Conservation (phyloP, 345 rosid species). For the Nephelium lappaceum region DNA sequence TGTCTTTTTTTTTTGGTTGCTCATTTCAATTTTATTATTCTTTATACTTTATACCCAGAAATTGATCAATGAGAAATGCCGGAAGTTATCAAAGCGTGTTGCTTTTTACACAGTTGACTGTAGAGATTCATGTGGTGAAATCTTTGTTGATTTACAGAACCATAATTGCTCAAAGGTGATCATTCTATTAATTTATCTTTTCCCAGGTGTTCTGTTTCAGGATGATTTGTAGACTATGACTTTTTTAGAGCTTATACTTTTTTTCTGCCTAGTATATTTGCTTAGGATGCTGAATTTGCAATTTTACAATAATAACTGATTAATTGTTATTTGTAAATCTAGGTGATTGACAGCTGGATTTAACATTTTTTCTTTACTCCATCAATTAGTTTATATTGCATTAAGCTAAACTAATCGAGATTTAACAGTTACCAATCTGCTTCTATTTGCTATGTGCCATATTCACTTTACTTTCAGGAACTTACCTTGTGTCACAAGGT, state of each 20-base stretch:
- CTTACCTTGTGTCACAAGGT: no score
- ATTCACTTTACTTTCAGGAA: neutral
- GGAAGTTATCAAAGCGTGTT: constrained; percentile 64
- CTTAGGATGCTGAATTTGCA: no score
- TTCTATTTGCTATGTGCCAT: neutral
- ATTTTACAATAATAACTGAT: no score
- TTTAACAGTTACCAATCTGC: neutral
- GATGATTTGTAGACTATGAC: no score
- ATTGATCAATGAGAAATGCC: constrained; percentile 74
- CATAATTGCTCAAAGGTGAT: constrained; percentile 50
- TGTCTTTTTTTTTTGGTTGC: neutral
- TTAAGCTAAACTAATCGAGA: no score
- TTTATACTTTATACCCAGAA: constrained; percentile 45
- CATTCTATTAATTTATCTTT: neutral
- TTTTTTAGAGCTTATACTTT: no score
- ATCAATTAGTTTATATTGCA: no score
- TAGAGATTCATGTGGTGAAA: constrained; percentile 85
- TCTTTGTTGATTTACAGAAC: constrained; percentile 81
- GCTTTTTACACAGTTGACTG: constrained; percentile 88
- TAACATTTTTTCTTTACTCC: no score
- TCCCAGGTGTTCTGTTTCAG: neutral
- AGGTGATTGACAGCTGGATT: no score
- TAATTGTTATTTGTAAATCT: no score
- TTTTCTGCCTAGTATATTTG: no score
- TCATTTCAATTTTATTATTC: neutral